Evolutionary conservation across 2,329 filamentous ascomycete genomes (phyloP).

Genomic region (Fusarium austroafricanum): DNA sequence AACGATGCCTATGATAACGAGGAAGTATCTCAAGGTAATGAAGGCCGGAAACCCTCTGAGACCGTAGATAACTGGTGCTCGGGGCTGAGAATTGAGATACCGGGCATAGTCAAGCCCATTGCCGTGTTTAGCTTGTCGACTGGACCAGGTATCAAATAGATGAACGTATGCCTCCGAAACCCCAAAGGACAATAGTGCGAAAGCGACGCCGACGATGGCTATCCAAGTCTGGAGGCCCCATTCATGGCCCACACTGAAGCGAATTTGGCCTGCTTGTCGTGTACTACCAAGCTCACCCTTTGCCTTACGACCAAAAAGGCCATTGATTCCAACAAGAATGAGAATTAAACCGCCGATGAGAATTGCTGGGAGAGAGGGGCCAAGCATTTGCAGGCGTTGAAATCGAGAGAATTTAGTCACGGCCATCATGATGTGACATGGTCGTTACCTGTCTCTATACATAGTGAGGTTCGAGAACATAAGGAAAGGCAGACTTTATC

Average conservation of each 20-base stretch:
- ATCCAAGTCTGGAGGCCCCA: conserved; percentile 6
- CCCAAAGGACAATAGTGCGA: neutral
- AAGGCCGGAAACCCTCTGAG: conserved; percentile 5
- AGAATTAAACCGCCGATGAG: neutral
- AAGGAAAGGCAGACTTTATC: too few species aligned
- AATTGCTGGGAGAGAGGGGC: neutral
- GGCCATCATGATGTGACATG: neutral
- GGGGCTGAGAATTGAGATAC: conserved; percentile 12
- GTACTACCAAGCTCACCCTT: neutral
- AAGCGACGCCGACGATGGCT: conserved; percentile 8
- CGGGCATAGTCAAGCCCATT: conserved; percentile 11
- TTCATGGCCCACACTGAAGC: neutral
- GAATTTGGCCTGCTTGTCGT: neutral
- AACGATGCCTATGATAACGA: neutral
- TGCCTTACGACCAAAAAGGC: neutral
- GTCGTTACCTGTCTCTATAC: neutral
- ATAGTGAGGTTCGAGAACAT: neutral
- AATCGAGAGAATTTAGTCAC: neutral
- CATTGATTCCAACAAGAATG: conserved; percentile 3
- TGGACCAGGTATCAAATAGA: conserved; percentile 9
- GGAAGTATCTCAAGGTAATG: neutral
- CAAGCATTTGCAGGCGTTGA: conserved; percentile 12
- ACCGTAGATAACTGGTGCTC: neutral
- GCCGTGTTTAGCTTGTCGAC: neutral
- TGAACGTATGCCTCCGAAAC: conserved; percentile 11